Base-by-base conservation (phyloP, 1,284 basidiomycete species). In the Inonotus hispidus region DNA sequence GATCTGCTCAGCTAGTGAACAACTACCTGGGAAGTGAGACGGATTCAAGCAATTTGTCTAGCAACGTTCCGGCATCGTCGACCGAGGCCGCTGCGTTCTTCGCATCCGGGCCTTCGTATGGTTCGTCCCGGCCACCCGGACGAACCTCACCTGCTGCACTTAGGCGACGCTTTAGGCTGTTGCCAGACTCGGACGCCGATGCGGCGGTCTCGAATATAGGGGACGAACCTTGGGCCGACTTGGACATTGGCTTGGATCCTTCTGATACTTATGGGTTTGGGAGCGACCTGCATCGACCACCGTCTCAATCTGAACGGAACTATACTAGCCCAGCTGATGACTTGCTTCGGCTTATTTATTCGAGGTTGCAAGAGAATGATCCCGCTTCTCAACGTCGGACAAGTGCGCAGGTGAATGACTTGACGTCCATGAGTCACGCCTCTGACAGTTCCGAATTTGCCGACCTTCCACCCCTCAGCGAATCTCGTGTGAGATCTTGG, bases 21-120 rank as follows among this genome's bases (percentile, higher is more conserved):
- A 11, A 37, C 23, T n/a, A 39, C 21, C 16, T 39, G 23, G 39
- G 56, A n/a, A 39, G 14, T 27, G 46, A 58, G 19, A 16, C 14
- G 5, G n/a, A 23, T 35, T 14, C 2, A 21, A 29, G 11, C 11
- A 41, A 56, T n/a, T 23, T n/a, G 8, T n/a, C n/a, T 23, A 38
- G 45, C 29, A 38, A 49, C 13, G 56, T 2, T 11, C 29, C 53
- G 8, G 19, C 47, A 27, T 52, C 54, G 23, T 62, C 61, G 3
- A 54, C 57, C 13, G 61, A 62, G 21, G 50, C 57, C 27, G 61
- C 61, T 27, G 61, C 56, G 21, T 62, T 46, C 61, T 62, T 62
- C 55, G 61, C 61, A 27, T 62, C 61, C 11, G 35, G 50, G 19
- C 49, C 35, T 37, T 39, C 29, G 19, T 41, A 35, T 41, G 59